Conservation (phyloP, 1,139 yeast genomes). For the Chernovozyma sophiae-reginae region DNA sequence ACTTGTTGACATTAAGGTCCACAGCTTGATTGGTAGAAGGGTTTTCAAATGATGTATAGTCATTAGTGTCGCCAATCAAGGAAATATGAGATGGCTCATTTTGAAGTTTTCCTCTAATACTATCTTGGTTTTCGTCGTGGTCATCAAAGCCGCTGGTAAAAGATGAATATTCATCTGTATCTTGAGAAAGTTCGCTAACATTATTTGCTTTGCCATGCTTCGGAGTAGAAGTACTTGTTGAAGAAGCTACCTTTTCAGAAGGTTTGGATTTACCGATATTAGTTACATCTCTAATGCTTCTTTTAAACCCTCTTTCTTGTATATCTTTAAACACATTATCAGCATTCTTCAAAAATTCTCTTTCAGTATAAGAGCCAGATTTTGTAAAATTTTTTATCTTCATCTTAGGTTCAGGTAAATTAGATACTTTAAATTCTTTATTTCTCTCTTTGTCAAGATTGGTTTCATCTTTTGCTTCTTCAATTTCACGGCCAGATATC, state of each 20-base stretch:
- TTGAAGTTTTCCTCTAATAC: background rate
- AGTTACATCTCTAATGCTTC: constrained; percentile 8
- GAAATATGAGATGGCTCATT: background rate
- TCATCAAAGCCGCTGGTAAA: constrained; percentile 34
- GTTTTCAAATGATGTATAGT: constrained; percentile 23
- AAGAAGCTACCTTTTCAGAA: constrained; percentile 8
- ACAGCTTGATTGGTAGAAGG: background rate
- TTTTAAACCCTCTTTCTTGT: constrained; percentile 29
- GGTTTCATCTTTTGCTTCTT: background rate
- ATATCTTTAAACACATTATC: constrained; percentile 37
- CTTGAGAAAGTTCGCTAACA: constrained; percentile 10
- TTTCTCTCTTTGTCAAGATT: background rate
- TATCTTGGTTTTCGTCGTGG: constrained; percentile 8
- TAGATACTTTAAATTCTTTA: constrained; percentile 4
- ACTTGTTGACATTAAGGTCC: background rate
- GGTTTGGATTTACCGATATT: constrained; percentile 6
- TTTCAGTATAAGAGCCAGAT: constrained; percentile 30
- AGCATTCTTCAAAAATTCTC: constrained; percentile 36
- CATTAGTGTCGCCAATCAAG: constrained; percentile 12
- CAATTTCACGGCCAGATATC: background rate
- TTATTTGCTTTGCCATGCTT: constrained; percentile 21
- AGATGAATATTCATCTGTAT: constrained; percentile 30
- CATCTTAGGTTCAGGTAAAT: constrained; percentile 20
- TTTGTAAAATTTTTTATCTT: constrained; percentile 32
- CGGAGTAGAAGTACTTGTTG: constrained; percentile 41